These are phyloP conservation scores for Mollisia scopiformis DNA, from an alignment of 2,329 filamentous ascomycete genomes.

Conservation along the genomic window DNA sequence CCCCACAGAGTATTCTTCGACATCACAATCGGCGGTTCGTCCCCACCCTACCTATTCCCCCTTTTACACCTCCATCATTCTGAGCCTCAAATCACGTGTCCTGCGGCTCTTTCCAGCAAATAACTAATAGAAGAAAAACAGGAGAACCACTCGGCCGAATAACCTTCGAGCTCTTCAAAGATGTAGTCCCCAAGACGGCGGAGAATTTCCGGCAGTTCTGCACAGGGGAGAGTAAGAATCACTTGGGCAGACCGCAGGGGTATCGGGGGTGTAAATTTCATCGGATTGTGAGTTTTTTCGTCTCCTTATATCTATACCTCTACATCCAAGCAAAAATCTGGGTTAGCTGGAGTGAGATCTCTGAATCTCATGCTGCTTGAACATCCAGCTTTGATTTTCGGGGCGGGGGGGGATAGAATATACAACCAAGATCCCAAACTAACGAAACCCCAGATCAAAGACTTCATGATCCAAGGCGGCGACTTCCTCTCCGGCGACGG, in stretches of 20 bases:
- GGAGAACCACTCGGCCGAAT: conserved; percentile 86
- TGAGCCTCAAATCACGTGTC: no score
- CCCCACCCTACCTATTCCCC: conserved; percentile 2
- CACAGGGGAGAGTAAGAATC: conserved; percentile 86
- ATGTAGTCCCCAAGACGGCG: conserved; percentile 83
- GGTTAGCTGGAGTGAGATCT: no score
- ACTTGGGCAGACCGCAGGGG: conserved; percentile 77
- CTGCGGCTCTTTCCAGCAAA: neutral
- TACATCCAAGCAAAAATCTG: no score
- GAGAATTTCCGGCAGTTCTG: conserved; percentile 98
- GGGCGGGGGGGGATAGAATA: no score
- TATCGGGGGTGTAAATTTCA: conserved; percentile 97
- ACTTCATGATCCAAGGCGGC: conserved; percentile 97
- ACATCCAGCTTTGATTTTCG: no score
- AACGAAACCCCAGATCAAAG: conserved; percentile 71
- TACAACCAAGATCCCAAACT: no score
- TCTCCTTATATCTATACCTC: no score
- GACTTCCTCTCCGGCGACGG: conserved; percentile 95
- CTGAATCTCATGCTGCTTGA: no score
- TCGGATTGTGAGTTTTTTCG: conserved; percentile 77
- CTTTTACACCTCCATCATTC: neutral
- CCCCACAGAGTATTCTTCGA: conserved; percentile 61
- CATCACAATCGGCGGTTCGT: conserved; percentile 75
- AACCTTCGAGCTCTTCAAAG: conserved; percentile 87
- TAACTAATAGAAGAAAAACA: conserved; percentile 40